phyloP scores from a whole-genome alignment of 768 basidiomycete genomes.

The Amanita exitialis region DNA sequence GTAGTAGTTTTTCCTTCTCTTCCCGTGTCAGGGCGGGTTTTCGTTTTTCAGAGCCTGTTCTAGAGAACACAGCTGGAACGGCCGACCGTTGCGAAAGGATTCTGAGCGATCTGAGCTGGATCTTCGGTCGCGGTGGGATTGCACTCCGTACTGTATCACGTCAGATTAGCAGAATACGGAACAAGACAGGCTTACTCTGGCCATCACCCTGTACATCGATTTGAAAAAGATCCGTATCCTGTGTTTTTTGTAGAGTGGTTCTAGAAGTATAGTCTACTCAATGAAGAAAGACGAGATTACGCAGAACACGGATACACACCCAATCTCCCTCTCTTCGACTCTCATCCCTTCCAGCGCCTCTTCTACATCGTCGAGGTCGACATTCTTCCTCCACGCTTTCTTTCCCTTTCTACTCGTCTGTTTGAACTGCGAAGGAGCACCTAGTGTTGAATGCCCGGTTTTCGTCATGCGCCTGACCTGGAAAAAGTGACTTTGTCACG shows the following conservation, averaged over 20 bases:
- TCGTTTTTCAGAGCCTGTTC: constrained; percentile 25
- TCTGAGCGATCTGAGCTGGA: constrained; percentile 58
- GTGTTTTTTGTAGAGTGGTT: constrained; percentile 51
- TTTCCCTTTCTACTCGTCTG: constrained; percentile 88
- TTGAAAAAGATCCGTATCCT: constrained; percentile 67
- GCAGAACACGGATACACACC: constrained; percentile 35
- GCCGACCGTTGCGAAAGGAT: constrained; percentile 83
- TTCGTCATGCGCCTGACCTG: constrained; percentile 1
- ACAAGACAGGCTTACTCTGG: constrained; percentile 32
- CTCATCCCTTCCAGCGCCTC: constrained; percentile 60
- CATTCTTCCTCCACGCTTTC: constrained; percentile 88
- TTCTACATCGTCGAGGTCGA: constrained; percentile 65
- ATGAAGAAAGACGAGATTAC: background rate
- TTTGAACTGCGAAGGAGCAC: constrained; percentile 49
- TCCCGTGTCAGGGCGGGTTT: constrained; percentile 41
- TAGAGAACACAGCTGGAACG: constrained; percentile 75
- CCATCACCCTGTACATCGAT: constrained; percentile 78
- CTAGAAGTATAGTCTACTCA: constrained; percentile 22
- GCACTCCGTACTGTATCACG: constrained; percentile 43
- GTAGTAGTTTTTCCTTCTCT: constrained; percentile 67
- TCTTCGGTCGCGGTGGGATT: constrained; percentile 43
- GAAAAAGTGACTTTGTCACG: background rate
- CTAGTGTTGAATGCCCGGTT: constrained; percentile 22
- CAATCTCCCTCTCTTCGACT: constrained; percentile 72
- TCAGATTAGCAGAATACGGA: background rate